Base-by-base conservation (phyloP, 2,329 filamentous ascomycete genomes). In the Xylaria sp. region DNA sequence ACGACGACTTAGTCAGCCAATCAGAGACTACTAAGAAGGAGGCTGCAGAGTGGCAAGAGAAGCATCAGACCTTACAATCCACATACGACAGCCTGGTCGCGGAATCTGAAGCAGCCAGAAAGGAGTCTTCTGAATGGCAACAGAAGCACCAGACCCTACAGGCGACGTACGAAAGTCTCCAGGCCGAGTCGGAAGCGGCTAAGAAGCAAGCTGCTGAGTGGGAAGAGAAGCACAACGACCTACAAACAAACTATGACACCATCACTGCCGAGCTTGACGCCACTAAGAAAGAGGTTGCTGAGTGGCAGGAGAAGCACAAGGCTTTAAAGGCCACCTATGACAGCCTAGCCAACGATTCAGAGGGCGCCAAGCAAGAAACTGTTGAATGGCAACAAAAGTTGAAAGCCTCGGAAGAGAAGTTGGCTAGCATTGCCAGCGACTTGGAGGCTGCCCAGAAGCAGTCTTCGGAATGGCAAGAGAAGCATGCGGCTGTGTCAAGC, bases 371-470 rank as follows among this genome's bases (percentile, higher is more conserved):
- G 69, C 64, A 66, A 28, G 63, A 67, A 25, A 46, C 51, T 25
- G 20, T 48, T 54, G 71, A 77, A 63, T 75, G 73, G 46, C 77
- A 80, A 77, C 75, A 78, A 62, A 75, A 75, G 70, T 70, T 73
- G 60, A 68, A 70, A 52, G 55, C 70, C 6, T 51, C 74, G 18
- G 66, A 76, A 56, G 61, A 62, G 7, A 69, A 68, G 33, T 62
- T 74, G 51, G 67, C 66, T 25, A 66, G 72, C n/a, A 68, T 74
- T 12, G 78, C 78, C 74, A 77, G 74, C 55, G 73, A 80, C 54
- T 76, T 80, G 15, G 78, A 79, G 23, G 74, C 78, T n/a, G 75
- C 79, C 9, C 75, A 78, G 72, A 72, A 79, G 71, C 72, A 75
- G 13, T 70, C 76, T 20, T 72, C 74, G 10, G 75, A 75, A 15